Base-by-base conservation (phyloP, 1,284 basidiomycete species). In the Cryptococcus sp. region DNA sequence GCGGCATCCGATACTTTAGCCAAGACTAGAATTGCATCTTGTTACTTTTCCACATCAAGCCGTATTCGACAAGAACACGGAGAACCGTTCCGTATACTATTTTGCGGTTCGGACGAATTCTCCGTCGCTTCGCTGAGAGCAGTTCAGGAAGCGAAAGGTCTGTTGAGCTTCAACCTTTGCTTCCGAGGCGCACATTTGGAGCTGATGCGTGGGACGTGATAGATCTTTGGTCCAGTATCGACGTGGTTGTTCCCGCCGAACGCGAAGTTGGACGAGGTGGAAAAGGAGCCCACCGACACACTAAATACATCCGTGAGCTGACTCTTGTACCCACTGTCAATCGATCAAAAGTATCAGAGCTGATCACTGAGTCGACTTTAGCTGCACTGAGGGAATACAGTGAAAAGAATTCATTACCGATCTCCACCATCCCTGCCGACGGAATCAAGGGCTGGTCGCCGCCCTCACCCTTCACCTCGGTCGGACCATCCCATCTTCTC, bases 401-500 rank as follows among this genome's bases (percentile, higher is more conserved):
- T 2, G 38, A 43, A 23, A 29, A 38, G 52, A 11, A 57, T 15
- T 16, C 38, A 29, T 39, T 63, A 8, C 44, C 59, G 13, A 49
- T 43, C 16, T 48, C 43, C 43, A 55, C 46, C 16, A 37, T 59
- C 26, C 57, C 50, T 8, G 39, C 55, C 10, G 19, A 52, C n/a
- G 54, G 54, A 16, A 58, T 62, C 48, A 60, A 51, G 41, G 19
- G 47, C 13, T 60, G 45, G 49, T 25, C 22, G 20, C 29, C 52
- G 19, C 54, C 59, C 29, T 10, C 23, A 13, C 56, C 62, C 81
- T 85, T 86, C 68, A 59, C 70, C 10, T 52, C 63, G 19, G 79
- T 78, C 5, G 74, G 76, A n/a, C 61, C 72, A 0, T 73, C 82
- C 3, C 83, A 88, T 62, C 68, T 97, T 11, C 82, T 98, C 7